phyloP scores from a whole-genome alignment of 2,329 filamentous ascomycete species.

The Lizonia empirigonia region DNA sequence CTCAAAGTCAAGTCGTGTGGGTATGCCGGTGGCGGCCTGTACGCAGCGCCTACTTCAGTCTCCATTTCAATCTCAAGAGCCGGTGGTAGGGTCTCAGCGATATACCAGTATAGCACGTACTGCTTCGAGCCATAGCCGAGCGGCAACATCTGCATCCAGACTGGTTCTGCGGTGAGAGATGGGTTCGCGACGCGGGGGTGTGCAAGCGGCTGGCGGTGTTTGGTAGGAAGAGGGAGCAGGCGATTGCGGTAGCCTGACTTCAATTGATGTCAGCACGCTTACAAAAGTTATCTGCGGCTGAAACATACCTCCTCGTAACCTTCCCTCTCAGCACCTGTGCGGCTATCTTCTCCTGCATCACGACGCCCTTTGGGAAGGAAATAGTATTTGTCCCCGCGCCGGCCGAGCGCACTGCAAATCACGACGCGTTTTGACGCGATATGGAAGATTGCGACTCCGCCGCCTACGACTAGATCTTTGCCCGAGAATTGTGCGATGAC shows the following conservation, averaged over 20 bases:
- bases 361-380: conserved; percentile 58
- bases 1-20: conserved; percentile 44
- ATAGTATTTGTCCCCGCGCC: conserved; percentile 44
- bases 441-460: conserved; percentile 59
- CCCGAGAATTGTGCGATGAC: conserved; percentile 36
- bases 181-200: conserved; percentile 35
- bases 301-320: conserved; percentile 55
- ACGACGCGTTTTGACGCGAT: conserved; percentile 54
- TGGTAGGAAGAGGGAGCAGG: conserved; percentile 53
- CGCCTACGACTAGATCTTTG: conserved; percentile 38
- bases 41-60: conserved; percentile 33
- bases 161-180: conserved; percentile 49
- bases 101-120: conserved; percentile 56
- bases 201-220: conserved; percentile 52
- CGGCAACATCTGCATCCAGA: conserved; percentile 55
- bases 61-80: conserved; percentile 37
- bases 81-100: conserved; percentile 54
- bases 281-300: background rate
- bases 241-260: conserved; percentile 57
- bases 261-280: background rate
- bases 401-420: conserved; percentile 53
- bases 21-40: conserved; percentile 48
- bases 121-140: conserved; percentile 40
- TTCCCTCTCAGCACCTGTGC: conserved; percentile 53
- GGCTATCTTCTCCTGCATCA: conserved; percentile 54